Evolutionary conservation across 108 stramenopile genomes (phyloP), one percentile per base, ranked within the genome.

Genomic region (Cyclotella kingstonii): DNA sequence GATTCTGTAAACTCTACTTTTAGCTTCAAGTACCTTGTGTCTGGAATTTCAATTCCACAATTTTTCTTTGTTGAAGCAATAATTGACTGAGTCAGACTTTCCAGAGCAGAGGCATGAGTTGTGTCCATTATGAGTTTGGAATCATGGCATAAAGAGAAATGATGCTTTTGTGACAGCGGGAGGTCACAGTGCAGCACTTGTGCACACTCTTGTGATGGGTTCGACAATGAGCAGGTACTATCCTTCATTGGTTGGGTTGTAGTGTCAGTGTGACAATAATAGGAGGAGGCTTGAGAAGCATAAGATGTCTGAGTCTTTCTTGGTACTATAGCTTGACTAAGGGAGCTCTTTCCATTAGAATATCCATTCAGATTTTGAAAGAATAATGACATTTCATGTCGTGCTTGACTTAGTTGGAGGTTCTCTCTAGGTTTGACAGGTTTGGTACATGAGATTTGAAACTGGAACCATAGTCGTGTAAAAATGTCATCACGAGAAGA

Each of bases 331-430:
- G 52, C 50, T 29, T 68, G 66, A 58, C 66, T 68, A 7, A 68
- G 48, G 0, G 54, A 43, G 12, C 35, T 2, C 2, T 4, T 35
- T 30, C 62, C 70, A 11, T 55, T 62, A 5, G 60, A 55, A 30
- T 41, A 72, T 26, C 70, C 70, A 27, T 72, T 72, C 62, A 72
- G 62, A 58, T 72, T 72, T 26, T 55, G 70, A 51, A 72, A 72
- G 55, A 72, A 57, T 22, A 33, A 44, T 0, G 46, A 53, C 5
- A 47, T 49, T 12, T 21, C 47, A 3, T 64, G 33, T 14, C 35
- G 28, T 1, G 54, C 56, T 52, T 63, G 55, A 0, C 39, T 64
- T 17, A 41, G 28, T 49, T 63, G 39, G 9, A 72, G 7, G 8
- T 51, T 35, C 3, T 22, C 23, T 27, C 28, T 26, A 9, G 55